Conservation (phyloP, 352 stramenopile species). For the Globisporangium okanoganense region DNA sequence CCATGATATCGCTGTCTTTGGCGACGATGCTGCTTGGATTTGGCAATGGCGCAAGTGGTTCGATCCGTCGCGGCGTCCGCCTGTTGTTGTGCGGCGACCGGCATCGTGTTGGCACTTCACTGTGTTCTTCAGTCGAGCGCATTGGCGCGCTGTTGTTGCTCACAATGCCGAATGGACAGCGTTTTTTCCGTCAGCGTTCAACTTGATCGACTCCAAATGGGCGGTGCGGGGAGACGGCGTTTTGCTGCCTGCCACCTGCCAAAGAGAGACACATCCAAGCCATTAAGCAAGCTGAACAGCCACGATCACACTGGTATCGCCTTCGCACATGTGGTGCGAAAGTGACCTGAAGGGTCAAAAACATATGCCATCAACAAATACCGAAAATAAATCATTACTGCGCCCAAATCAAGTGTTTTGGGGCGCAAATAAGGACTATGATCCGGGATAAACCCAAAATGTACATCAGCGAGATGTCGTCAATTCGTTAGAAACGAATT, state of each 20-base stretch:
- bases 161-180: not conserved
- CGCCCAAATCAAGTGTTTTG: too few relatives aligned
- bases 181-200: not conserved
- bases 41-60: conserved; percentile 7
- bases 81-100: not conserved
- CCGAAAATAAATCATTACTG: too few relatives aligned
- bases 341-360: too few relatives aligned
- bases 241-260: not conserved
- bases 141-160: not conserved
- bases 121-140: not conserved
- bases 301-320: not conserved
- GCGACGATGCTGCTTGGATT: not conserved
- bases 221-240: not conserved
- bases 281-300: not conserved
- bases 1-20: not conserved
- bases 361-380: too few relatives aligned
- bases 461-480: too few relatives aligned
- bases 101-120: not conserved
- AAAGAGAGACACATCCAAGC: not conserved
- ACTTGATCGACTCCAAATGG: not conserved
- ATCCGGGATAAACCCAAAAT: too few relatives aligned
- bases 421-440: too few relatives aligned
- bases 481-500: too few relatives aligned
- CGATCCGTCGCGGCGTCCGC: conserved; percentile 1
- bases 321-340: not conserved